A percentile compares a stretch with the other conserved stretches of the same genome.
Conservation (phyloP, 2,329 filamentous ascomycete species). For the Trichoderma sp. region DNA sequence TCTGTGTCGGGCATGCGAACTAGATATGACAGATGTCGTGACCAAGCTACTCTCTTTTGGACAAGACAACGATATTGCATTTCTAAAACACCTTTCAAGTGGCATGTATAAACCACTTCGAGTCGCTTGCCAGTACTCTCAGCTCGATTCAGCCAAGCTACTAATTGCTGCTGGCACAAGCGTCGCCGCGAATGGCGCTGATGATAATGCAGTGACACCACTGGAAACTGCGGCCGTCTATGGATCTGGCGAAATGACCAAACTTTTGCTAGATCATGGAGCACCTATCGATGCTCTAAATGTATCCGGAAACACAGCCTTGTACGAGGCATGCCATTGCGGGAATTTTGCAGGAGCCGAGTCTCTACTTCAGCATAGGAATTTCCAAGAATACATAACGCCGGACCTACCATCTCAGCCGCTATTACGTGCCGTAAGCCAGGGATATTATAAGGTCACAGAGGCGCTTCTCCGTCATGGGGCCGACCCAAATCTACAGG, state of each 20-base stretch:
- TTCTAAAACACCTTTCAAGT: not conserved
- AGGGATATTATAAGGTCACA: not conserved
- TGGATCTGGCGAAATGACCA: not conserved
- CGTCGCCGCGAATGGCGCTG: too few species aligned
- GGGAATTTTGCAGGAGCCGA: not conserved
- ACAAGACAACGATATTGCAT: not conserved
- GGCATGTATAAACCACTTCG: not conserved
- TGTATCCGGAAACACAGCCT: accelerated
- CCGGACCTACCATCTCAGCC: not conserved
- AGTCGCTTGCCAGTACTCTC: not conserved
- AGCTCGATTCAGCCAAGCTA: not conserved
- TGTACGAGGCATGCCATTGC: not conserved
- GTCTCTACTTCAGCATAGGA: not conserved
- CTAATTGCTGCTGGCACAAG: not conserved
- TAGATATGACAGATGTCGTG: not conserved
- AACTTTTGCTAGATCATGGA: not conserved
- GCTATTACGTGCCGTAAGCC: not conserved
- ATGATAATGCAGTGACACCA: not conserved
- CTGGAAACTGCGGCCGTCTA: not conserved
- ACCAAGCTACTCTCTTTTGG: not conserved
- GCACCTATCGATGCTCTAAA: not conserved
- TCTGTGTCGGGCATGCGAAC: not conserved
- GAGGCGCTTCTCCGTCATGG: not conserved
- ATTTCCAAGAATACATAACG: not conserved
- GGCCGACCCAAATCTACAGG: not conserved